Evolutionary conservation across 1,139 yeast species (phyloP), one percentile per base, ranked within the genome.

Genomic region (Protomyces inundatus): DNA sequence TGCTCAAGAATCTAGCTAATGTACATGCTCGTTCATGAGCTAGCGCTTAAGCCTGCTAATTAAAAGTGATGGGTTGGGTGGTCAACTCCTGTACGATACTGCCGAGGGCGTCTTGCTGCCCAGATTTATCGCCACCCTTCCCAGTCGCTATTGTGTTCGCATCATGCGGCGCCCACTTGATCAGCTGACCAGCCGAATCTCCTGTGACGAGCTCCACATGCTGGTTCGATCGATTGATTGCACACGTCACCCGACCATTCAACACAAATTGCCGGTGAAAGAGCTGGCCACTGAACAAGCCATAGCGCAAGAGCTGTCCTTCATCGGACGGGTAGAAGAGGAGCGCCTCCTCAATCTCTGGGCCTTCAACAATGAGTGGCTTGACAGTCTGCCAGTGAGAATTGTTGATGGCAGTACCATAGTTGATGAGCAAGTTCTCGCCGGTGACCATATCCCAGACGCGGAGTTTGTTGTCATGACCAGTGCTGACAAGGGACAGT

Each of bases 331-430:
- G 90, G 69, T 84, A 84, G 72, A 89, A 76, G 53, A 88, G 73
- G 70, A 83, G 81, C 66, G 84, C 87, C 46, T 81, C 71, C 65
- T 81, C 83, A 30, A 80, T 78, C 12, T 71, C 73, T 5, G 70
- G 66, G 56, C 71, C 58, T 1, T 79, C 77, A 33, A 73, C 68
- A 55, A 82, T 77, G 53, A 76, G 72, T 36, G 80, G 78, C 62
- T 76, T 77, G 9, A 77, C 68, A 0, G 69, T 80, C 76, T 68
- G 80, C 48, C 66, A 79, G 70, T 61, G 82, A 68, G 85, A 83
- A 72, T 88, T 87, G 65, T 91, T 78, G 1, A 90, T 83, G 64
- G 86, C 76, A 0, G 95, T 95, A 0, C 96, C 96, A 73, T 86
- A 89, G 69, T 88, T 88, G 40, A 87, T 79, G 50, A 86, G 77